These are phyloP conservation scores for Hypsizygus ulmarius DNA, from an alignment of 1,284 basidiomycete species.

Conservation along the genomic window DNA sequence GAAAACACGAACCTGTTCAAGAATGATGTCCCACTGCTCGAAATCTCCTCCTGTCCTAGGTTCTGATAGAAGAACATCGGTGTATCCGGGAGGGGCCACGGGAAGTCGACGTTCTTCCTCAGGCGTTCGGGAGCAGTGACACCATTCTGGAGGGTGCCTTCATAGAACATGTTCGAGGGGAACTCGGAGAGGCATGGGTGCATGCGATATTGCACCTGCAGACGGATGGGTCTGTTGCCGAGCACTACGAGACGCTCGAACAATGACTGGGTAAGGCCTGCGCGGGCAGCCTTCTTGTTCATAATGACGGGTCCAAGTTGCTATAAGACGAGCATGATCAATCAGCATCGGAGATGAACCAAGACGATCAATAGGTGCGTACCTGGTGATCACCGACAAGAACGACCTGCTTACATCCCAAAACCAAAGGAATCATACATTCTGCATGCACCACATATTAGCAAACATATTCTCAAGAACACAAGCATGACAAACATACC, in stretches of 20 bases:
- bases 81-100: conserved; percentile 96
- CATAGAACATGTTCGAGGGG: conserved; percentile 99
- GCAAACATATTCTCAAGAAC: conserved; percentile 8
- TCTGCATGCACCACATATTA: conserved; percentile 49
- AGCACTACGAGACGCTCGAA: conserved; percentile 97
- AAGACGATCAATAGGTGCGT: conserved; percentile 4
- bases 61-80: conserved; percentile 99
- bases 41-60: conserved; percentile 98
- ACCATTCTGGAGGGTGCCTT: conserved; percentile 98
- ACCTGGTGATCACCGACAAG: conserved; percentile 96
- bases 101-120: conserved; percentile 97
- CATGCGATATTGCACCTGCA: conserved; percentile 99
- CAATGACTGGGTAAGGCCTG: conserved; percentile 94
- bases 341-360: background rate
- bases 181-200: conserved; percentile 99
- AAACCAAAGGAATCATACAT: conserved; percentile 98
- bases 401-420: conserved; percentile 98
- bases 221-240: conserved; percentile 93
- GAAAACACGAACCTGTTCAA: conserved; percentile 71
- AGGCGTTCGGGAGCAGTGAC: conserved; percentile 97
- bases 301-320: conserved; percentile 99
- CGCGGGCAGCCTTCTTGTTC: conserved; percentile 99
- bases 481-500: conserved; percentile 53
- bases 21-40: conserved; percentile 97
- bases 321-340: conserved; percentile 31